phyloP scores from a whole-genome alignment of 352 stramenopile genomes.

The Pythium biforme region DNA sequence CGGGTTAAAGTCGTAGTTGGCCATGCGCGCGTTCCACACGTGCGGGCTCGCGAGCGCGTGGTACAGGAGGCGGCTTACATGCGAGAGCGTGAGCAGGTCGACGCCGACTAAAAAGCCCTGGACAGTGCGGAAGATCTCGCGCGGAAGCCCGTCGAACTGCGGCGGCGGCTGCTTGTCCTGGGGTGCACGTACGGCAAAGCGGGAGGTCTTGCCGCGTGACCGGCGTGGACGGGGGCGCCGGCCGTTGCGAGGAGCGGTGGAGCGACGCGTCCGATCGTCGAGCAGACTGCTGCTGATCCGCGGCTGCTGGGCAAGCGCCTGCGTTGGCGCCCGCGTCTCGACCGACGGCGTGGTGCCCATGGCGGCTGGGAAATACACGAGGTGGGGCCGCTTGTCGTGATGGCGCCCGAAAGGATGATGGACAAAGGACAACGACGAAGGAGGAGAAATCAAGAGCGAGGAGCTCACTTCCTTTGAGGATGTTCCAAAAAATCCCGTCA shows the following conservation, averaged over 20 bases:
- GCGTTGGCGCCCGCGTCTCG: not conserved
- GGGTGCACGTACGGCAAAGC: not conserved
- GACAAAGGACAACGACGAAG: too few relatives aligned
- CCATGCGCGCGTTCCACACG: conserved; percentile 21
- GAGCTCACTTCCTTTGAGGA: not conserved
- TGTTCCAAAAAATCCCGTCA: conserved; percentile 1
- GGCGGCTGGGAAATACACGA: not conserved
- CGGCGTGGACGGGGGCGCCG: too few relatives aligned
- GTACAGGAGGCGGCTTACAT: conserved; percentile 24
- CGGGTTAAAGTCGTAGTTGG: conserved; percentile 28
- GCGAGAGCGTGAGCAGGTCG: conserved; percentile 36
- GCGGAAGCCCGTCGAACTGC: conserved; percentile 22
- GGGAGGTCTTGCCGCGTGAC: too few relatives aligned
- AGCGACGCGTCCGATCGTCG: too few relatives aligned
- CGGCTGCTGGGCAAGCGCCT: not conserved
- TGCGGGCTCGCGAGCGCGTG: conserved; percentile 9
- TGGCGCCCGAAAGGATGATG: not conserved
- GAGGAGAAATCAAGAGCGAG: not conserved
- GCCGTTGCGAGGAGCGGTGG: too few relatives aligned
- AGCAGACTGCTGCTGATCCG: not conserved
- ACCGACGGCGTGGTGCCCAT: conserved; percentile 16
- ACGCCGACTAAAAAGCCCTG: conserved; percentile 33
- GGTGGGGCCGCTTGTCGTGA: not conserved
- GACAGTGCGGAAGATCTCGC: conserved; percentile 25
- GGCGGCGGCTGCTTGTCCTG: not conserved